A percentile compares a stretch with the other conserved stretches of the same genome.
Conservation (phyloP, 2,329 filamentous ascomycete species). For the Colletotrichum endophyticum region DNA sequence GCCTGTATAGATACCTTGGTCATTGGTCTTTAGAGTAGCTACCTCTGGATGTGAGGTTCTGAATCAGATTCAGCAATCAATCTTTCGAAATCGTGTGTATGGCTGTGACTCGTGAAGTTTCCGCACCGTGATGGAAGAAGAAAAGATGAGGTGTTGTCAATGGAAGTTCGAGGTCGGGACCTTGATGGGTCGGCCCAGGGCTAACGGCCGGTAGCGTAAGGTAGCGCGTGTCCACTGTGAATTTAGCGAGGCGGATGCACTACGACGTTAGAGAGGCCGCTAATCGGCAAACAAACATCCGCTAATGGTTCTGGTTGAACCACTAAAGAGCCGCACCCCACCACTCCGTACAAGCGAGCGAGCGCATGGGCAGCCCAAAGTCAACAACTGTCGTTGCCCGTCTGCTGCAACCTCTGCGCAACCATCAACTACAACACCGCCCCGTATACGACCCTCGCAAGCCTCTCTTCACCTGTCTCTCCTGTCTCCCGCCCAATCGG, state of each 20-base stretch:
- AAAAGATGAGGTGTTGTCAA: background rate
- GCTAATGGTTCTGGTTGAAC: background rate
- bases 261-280: background rate
- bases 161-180: background rate
- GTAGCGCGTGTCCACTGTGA: background rate
- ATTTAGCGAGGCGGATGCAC: background rate
- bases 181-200: background rate
- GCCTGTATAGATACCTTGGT: constrained; percentile 8
- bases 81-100: background rate
- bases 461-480: background rate
- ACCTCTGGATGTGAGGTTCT: background rate
- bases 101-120: background rate
- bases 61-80: background rate
- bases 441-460: background rate
- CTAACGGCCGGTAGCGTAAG: background rate
- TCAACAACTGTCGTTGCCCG: background rate
- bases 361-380: background rate
- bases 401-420: background rate
- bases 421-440: background rate
- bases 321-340: background rate
- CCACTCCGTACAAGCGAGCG: background rate
- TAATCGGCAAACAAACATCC: background rate
- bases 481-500: background rate
- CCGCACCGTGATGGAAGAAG: background rate
- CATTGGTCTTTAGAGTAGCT: constrained; percentile 5